phyloP scores from a whole-genome alignment of 2,329 filamentous ascomycete species.

The Colletotrichum siamense region DNA sequence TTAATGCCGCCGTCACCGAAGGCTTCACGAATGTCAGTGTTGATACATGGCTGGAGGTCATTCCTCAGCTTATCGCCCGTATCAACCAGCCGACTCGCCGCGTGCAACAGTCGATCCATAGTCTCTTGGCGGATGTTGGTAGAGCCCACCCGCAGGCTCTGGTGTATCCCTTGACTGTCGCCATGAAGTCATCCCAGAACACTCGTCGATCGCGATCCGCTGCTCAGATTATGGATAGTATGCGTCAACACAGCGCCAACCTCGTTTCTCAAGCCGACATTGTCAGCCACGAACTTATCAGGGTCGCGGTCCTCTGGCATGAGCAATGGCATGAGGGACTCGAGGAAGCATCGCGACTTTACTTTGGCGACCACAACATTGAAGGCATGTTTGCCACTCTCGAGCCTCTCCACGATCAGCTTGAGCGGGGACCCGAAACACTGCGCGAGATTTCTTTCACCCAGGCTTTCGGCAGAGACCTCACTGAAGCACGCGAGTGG shows the following conservation, averaged over 20 bases:
- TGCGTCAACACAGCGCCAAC: slow-evolving; percentile 91
- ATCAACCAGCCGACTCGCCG: slow-evolving; percentile 95
- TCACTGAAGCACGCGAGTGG: slow-evolving; percentile 95
- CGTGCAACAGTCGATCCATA: slow-evolving; percentile 90
- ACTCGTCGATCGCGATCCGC: slow-evolving; percentile 86
- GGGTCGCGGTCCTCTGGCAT: slow-evolving; percentile 97
- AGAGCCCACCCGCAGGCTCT: slow-evolving; percentile 94
- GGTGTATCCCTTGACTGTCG: slow-evolving; percentile 95
- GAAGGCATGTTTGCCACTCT: slow-evolving; percentile 96
- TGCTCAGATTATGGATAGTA: slow-evolving; percentile 94
- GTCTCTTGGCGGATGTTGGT: slow-evolving; percentile 89
- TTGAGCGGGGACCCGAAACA: slow-evolving; percentile 91
- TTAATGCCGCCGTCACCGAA: slow-evolving; percentile 86
- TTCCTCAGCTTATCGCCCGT: slow-evolving; percentile 93
- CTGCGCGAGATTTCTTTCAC: slow-evolving; percentile 96
- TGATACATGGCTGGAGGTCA: slow-evolving; percentile 98
- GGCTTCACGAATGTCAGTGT: slow-evolving; percentile 92
- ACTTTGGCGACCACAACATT: slow-evolving; percentile 97
- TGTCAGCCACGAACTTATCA: slow-evolving; percentile 95
- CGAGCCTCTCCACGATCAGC: slow-evolving; percentile 86
- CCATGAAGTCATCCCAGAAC: slow-evolving; percentile 91
- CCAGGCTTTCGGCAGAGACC: slow-evolving; percentile 93
- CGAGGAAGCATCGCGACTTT: slow-evolving; percentile 93
- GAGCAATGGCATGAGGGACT: slow-evolving; percentile 98
- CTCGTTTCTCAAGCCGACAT: slow-evolving; percentile 95